phyloP scores from a whole-genome alignment of 2,329 filamentous ascomycete genomes.

The Colletotrichum sp. region DNA sequence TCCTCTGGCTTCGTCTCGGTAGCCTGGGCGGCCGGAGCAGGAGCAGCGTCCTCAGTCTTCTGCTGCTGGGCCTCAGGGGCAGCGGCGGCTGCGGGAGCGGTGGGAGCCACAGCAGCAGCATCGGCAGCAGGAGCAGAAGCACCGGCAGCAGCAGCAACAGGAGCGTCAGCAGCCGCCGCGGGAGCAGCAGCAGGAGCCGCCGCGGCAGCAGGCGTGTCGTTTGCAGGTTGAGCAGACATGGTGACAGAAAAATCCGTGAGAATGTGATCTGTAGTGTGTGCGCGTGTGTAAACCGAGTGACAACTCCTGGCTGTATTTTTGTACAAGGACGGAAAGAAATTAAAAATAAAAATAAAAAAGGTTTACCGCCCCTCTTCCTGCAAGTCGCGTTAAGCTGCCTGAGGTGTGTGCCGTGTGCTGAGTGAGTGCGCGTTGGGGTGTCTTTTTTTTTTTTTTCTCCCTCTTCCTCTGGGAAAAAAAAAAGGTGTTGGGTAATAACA shows the following conservation, averaged over 20 bases:
- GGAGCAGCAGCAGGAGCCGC: slow-evolving; percentile 4
- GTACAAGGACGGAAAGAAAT: not conserved
- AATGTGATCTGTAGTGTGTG: not conserved
- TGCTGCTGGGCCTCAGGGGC: slow-evolving; percentile 15
- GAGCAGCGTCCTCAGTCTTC: slow-evolving; percentile 2
- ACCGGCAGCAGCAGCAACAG: slow-evolving; percentile 19
- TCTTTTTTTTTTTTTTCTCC: not conserved
- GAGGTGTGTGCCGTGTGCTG: not conserved
- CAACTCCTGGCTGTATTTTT: not conserved
- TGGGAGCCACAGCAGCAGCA: slow-evolving; percentile 1
- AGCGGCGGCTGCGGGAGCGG: slow-evolving; percentile 27
- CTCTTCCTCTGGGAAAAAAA: not conserved
- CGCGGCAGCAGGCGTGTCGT: slow-evolving; percentile 20
- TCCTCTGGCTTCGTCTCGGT: not conserved
- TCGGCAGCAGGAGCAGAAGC: not conserved
- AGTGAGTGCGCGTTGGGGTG: not conserved
- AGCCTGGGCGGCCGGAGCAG: slow-evolving; percentile 26
- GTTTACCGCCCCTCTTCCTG: slow-evolving; percentile 6
- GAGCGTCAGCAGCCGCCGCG: not conserved
- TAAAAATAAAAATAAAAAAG: not conserved
- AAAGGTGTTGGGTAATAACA: not conserved
- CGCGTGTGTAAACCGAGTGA: not conserved
- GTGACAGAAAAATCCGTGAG: not conserved
- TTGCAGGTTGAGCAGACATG: slow-evolving; percentile 32
- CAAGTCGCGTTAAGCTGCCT: not conserved